phyloP scores from a whole-genome alignment of 139 green algal genomes.

The Choricystis sp. region DNA sequence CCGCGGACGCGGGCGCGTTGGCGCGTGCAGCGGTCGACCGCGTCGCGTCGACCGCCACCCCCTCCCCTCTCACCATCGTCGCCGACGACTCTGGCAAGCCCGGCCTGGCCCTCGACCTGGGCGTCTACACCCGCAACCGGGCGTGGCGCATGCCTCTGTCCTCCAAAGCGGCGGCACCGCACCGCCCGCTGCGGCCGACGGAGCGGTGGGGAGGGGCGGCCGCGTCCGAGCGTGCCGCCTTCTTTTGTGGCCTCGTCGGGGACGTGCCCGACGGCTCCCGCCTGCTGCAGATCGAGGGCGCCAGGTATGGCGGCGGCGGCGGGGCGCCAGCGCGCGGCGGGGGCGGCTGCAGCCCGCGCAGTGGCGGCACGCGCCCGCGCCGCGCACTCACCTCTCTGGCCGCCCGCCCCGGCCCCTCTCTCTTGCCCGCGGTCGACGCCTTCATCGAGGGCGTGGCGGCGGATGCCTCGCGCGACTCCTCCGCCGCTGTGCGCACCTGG shows the following conservation, averaged over 20 bases:
- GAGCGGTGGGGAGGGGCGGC: conserved; percentile 12
- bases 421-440: conserved; percentile 21
- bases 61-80: not conserved
- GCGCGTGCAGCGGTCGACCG: conserved; percentile 4
- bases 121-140: conserved; percentile 61
- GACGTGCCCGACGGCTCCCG: conserved; percentile 4
- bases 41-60: conserved; percentile 8
- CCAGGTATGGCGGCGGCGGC: not conserved
- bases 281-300: conserved; percentile 22
- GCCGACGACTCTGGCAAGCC: not conserved
- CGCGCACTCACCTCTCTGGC: not conserved
- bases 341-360: conserved; percentile 1
- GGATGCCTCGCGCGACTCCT: not conserved
- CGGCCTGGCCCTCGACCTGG: conserved; percentile 25
- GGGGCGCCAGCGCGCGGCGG: not conserved
- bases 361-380: conserved; percentile 1
- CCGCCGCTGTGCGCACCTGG: conserved; percentile 31
- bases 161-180: conserved; percentile 36
- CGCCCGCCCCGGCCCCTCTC: conserved; percentile 16
- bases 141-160: conserved; percentile 50
- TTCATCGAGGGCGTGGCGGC: conserved; percentile 30
- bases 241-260: conserved; percentile 17
- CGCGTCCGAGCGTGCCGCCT: conserved; percentile 7
- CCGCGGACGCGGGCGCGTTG: conserved; percentile 25
- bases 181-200: conserved; percentile 18